These are phyloP conservation scores for Pseudopithomyces chartarum DNA, from an alignment of 2,329 filamentous ascomycete genomes.

Conservation along the genomic window DNA sequence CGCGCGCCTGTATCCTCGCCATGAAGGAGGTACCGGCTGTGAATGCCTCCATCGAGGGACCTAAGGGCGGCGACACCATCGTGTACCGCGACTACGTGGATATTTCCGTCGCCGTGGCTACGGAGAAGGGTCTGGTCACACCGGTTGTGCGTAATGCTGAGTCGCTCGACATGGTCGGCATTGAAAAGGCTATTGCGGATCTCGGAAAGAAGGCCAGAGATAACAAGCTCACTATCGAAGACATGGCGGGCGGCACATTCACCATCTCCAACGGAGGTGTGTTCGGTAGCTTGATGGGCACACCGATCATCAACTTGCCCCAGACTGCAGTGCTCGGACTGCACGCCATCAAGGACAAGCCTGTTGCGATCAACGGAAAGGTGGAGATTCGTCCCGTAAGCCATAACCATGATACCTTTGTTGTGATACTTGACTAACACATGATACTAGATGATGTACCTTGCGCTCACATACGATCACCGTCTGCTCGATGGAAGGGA, in stretches of 20 bases:
- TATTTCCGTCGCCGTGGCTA: constrained; percentile 95
- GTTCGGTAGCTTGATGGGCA: constrained; percentile 96
- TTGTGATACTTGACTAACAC: constrained; percentile 14
- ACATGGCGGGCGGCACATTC: constrained; percentile 98
- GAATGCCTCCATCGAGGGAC: constrained; percentile 96
- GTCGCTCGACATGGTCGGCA: constrained; percentile 81
- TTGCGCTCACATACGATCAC: constrained; percentile 97
- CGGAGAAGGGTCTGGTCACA: constrained; percentile 95
- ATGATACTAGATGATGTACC: constrained; percentile 82
- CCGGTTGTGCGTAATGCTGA: constrained; percentile 95
- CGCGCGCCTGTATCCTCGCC: constrained; percentile 84
- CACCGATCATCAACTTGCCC: constrained; percentile 96
- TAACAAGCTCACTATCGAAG: constrained; percentile 96
- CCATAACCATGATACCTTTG: constrained; percentile 8
- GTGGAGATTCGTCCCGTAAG: constrained; percentile 82
- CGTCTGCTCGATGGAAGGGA: constrained; percentile 92
- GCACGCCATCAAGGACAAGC: constrained; percentile 94
- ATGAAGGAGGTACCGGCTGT: constrained; percentile 95
- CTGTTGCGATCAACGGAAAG: constrained; percentile 89
- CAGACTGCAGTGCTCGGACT: constrained; percentile 90
- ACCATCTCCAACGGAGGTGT: constrained; percentile 97
- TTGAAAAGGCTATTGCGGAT: constrained; percentile 90
- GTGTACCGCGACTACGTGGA: constrained; percentile 99
- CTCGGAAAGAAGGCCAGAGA: constrained; percentile 97
- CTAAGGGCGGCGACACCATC: constrained; percentile 93